phyloP scores from a whole-genome alignment of 2,329 filamentous ascomycete genomes.

The Ceratocystis destructans region DNA sequence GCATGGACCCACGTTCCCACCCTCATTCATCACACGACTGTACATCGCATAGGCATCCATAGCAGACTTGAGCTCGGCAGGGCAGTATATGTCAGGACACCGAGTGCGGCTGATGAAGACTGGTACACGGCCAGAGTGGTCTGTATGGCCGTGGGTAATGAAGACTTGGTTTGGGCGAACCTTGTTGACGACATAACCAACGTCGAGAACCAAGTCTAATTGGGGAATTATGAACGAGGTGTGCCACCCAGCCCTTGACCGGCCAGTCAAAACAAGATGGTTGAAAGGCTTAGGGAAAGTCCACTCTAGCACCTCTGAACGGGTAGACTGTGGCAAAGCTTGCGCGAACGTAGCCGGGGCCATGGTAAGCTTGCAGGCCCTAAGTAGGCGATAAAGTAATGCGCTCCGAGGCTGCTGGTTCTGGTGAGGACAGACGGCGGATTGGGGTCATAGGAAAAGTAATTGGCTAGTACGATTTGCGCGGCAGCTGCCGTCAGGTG shows the following conservation, averaged over 20 bases:
- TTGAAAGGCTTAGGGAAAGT: conserved; percentile 32
- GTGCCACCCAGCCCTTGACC: conserved; percentile 38
- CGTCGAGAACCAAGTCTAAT: conserved; percentile 37
- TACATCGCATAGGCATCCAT: conserved; percentile 31
- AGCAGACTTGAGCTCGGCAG: conserved; percentile 28
- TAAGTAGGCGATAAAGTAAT: not conserved
- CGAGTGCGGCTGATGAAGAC: conserved; percentile 33
- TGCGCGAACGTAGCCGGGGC: conserved; percentile 28
- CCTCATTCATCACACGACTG: conserved; percentile 31
- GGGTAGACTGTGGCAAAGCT: conserved; percentile 31
- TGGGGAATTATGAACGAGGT: conserved; percentile 38
- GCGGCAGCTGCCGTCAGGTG: not conserved
- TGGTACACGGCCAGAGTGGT: conserved; percentile 33
- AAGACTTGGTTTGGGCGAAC: conserved; percentile 36
- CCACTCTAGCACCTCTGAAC: conserved; percentile 35
- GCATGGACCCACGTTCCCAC: conserved; percentile 26
- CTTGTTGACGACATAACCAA: conserved; percentile 34
- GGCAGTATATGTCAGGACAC: conserved; percentile 35
- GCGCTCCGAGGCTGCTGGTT: not conserved
- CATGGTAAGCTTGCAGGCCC: not conserved
- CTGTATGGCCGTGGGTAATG: conserved; percentile 36
- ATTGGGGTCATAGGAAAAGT: not conserved
- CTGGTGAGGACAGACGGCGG: not conserved
- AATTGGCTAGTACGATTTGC: not conserved
- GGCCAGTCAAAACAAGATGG: conserved; percentile 33